Evolutionary conservation across 2,329 filamentous ascomycete species (phyloP), one percentile per base, ranked within the genome.

Genomic region (Monosporascus sp.): DNA sequence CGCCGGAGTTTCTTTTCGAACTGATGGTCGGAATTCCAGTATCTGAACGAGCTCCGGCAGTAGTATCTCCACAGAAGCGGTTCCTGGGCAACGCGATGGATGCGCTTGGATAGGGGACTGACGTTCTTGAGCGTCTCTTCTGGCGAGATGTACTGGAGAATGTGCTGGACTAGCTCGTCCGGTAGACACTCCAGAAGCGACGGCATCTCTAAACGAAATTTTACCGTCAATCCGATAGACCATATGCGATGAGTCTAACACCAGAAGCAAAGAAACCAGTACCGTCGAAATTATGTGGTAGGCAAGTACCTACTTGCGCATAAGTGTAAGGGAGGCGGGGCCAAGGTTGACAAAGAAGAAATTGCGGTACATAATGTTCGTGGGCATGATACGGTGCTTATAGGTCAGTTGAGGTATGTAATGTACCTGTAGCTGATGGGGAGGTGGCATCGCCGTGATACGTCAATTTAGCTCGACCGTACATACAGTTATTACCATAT

Each of bases 111-210:
- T 11, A 87, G 77, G 26, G 70, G 68, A 57, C 81, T 76, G 38
- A 85, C 62, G 52, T 64, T 69, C 15, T 60, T 51, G 40, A 85
- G 68, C 48, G 76, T 77, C 55, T 86, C 78, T 53, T 76, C 75
- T 60, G 79, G 86, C 65, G 71, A 82, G 66, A 72, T 68, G 65
- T 84, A 84, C 57, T 79, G 77, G 60, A 97, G 78, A 60, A 97
- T 88, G 51, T 86, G 80, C 66, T 90, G 84, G 63, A 97, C 78
- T 58, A 97, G 82, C 74, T 99, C 94, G 70, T 93, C 88, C 41
- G 92, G 92, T 37, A 94, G 76, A 51, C 67, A 61, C 40, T 73
- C 67, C 52, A 82, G 15, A 9, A 17, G 63, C 38, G 70, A 70
- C 11, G 65, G 48, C 68, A 70, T 70, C 49, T 56, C 54, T 28